A percentile compares a stretch with the other conserved stretches of the same genome.
Evolutionary conservation across 2,329 filamentous ascomycete genomes (phyloP).

Genomic region (Ascomycota sp.): DNA sequence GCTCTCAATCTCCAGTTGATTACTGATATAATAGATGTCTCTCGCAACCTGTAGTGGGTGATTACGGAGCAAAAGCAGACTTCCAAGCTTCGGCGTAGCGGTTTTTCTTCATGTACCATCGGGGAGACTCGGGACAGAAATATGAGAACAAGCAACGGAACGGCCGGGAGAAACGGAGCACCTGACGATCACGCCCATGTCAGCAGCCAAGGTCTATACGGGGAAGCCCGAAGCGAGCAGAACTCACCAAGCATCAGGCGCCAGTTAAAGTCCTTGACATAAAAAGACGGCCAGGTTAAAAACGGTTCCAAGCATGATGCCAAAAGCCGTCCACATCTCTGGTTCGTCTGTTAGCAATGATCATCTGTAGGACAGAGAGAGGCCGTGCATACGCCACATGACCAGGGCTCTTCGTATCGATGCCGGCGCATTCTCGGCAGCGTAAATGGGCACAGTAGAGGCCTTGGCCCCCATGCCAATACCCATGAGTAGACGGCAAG

Average conservation of each 20-base stretch:
- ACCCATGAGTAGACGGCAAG: constrained; percentile 46
- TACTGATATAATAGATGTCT: constrained; percentile 34
- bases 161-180: constrained; percentile 37
- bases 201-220: neutral
- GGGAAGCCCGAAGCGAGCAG: too few species aligned
- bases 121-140: constrained; percentile 42
- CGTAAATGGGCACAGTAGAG: constrained; percentile 49
- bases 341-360: neutral
- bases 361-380: neutral
- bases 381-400: constrained; percentile 19
- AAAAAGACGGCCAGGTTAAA: constrained; percentile 13
- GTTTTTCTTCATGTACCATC: constrained; percentile 46
- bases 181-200: constrained; percentile 1
- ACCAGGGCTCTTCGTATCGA: constrained; percentile 52
- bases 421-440: constrained; percentile 51
- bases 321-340: constrained; percentile 45
- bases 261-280: constrained; percentile 12
- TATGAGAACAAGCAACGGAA: constrained; percentile 33
- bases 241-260: constrained; percentile 24
- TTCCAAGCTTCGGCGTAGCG: constrained; percentile 38
- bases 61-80: constrained; percentile 29
- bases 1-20: constrained; percentile 21
- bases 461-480: constrained; percentile 50
- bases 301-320: constrained; percentile 22
- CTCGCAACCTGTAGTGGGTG: constrained; percentile 34